Conservation (phyloP, 257 asterid species). For the Nicotiana paniculata region DNA sequence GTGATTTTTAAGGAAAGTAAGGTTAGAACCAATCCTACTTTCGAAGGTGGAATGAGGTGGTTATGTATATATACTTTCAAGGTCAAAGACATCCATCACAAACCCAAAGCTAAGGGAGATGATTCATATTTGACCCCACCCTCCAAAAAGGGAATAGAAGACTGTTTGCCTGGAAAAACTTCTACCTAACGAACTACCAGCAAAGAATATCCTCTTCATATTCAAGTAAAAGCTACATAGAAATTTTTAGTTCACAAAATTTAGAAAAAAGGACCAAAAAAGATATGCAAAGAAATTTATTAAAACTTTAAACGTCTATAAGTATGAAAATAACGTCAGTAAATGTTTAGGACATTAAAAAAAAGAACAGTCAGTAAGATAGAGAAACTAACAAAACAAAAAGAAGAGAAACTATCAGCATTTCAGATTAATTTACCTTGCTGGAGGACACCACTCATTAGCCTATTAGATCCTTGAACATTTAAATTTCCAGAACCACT, state of each 20-base stretch:
- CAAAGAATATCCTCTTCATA: background rate
- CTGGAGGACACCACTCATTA: slow-evolving; percentile 80
- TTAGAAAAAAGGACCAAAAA: background rate
- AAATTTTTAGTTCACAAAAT: background rate
- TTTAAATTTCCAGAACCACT: slow-evolving; percentile 74
- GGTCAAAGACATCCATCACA: background rate
- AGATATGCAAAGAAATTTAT: background rate
- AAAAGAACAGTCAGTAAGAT: background rate
- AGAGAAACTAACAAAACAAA: background rate
- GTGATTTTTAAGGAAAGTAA: background rate
- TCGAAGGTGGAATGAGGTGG: background rate
- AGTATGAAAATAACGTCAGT: background rate
- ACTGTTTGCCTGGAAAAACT: background rate
- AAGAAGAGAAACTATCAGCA: slow-evolving; percentile 10
- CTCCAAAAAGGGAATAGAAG: background rate
- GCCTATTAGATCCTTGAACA: slow-evolving; percentile 79
- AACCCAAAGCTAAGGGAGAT: background rate
- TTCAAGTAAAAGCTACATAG: background rate
- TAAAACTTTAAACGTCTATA: background rate
- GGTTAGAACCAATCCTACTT: background rate
- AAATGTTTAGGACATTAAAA: background rate
- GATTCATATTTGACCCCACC: background rate
- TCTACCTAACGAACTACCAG: background rate
- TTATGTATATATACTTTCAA: background rate
- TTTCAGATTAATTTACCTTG: slow-evolving; percentile 50